Conservation (phyloP, 768 basidiomycete species). For the Macrocybe gigantea region DNA sequence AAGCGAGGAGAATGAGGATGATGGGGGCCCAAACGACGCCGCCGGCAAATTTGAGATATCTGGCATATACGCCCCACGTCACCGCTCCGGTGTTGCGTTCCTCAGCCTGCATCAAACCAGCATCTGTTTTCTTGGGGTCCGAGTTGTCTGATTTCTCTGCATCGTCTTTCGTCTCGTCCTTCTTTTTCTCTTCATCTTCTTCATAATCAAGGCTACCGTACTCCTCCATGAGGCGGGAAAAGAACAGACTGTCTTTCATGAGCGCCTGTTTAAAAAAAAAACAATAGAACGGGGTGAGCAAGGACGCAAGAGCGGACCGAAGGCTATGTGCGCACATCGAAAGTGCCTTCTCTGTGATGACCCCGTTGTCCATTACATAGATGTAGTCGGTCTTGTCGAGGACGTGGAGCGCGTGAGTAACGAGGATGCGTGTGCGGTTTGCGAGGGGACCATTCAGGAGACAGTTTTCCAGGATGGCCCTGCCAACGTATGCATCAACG, state of each 20-base stretch:
- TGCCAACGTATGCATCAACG: slow-evolving; percentile 73
- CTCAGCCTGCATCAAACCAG: slow-evolving; percentile 44
- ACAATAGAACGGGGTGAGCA: not conserved
- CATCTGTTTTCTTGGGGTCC: slow-evolving; percentile 21
- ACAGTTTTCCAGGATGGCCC: slow-evolving; percentile 60
- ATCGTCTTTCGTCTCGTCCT: slow-evolving; percentile 8
- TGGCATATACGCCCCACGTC: slow-evolving; percentile 38
- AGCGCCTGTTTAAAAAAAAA: slow-evolving; percentile 28
- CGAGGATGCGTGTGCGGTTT: slow-evolving; percentile 53
- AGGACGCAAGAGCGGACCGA: slow-evolving; percentile 4
- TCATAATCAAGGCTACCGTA: slow-evolving; percentile 38
- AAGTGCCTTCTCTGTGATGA: slow-evolving; percentile 61
- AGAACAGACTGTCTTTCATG: slow-evolving; percentile 34
- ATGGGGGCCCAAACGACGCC: slow-evolving; percentile 41
- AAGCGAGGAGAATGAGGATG: slow-evolving; percentile 34
- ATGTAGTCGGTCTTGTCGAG: slow-evolving; percentile 57
- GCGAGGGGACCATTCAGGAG: slow-evolving; percentile 49
- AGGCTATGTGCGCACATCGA: slow-evolving; percentile 33
- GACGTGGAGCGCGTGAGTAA: slow-evolving; percentile 55
- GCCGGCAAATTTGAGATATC: slow-evolving; percentile 43
- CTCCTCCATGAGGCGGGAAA: slow-evolving; percentile 50
- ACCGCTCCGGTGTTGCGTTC: slow-evolving; percentile 54
- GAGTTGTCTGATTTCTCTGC: not conserved
- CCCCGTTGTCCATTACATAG: slow-evolving; percentile 55
- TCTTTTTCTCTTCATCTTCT: slow-evolving; percentile 21